phyloP scores from a whole-genome alignment of 345 rosid species.

The Pugionium cornutum region DNA sequence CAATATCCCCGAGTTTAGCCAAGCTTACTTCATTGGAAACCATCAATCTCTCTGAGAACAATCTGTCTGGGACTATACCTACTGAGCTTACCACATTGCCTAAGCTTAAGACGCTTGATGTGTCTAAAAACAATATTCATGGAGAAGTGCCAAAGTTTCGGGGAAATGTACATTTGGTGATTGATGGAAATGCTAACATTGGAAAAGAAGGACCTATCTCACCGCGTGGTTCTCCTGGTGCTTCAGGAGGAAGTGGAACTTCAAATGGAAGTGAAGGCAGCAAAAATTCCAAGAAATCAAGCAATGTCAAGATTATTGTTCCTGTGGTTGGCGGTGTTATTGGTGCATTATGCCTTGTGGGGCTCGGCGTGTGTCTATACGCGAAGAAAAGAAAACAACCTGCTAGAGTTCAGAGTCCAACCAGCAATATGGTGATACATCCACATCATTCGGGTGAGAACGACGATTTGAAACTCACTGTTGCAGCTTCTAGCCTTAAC shows the following conservation, averaged over 20 bases:
- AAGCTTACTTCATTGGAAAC: constrained; percentile 48
- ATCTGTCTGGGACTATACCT: constrained; percentile 62
- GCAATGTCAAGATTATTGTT: constrained; percentile 50
- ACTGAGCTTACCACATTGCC: constrained; percentile 53
- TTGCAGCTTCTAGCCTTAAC: constrained; percentile 56
- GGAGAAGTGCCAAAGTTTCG: constrained; percentile 58
- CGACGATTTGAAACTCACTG: constrained; percentile 56
- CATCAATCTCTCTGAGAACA: constrained; percentile 54
- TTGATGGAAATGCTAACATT: constrained; percentile 53
- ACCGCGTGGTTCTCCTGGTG: background rate
- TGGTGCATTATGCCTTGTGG: constrained; percentile 49
- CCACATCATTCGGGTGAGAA: constrained; percentile 68
- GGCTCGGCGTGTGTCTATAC: constrained; percentile 48
- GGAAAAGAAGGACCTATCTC: constrained; percentile 38
- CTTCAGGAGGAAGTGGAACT: background rate
- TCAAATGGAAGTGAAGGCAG: constrained; percentile 38
- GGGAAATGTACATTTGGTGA: constrained; percentile 40
- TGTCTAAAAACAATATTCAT: constrained; percentile 55
- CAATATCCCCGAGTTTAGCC: constrained; percentile 59
- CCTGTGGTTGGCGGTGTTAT: constrained; percentile 57
- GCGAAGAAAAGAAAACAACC: constrained; percentile 43
- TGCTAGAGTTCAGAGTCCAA: constrained; percentile 55
- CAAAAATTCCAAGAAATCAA: constrained; percentile 38
- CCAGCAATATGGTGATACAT: constrained; percentile 51
- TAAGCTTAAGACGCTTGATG: constrained; percentile 56